Base-by-base conservation (phyloP, 2,329 filamentous ascomycete genomes). In the Fusarium buharicum region DNA sequence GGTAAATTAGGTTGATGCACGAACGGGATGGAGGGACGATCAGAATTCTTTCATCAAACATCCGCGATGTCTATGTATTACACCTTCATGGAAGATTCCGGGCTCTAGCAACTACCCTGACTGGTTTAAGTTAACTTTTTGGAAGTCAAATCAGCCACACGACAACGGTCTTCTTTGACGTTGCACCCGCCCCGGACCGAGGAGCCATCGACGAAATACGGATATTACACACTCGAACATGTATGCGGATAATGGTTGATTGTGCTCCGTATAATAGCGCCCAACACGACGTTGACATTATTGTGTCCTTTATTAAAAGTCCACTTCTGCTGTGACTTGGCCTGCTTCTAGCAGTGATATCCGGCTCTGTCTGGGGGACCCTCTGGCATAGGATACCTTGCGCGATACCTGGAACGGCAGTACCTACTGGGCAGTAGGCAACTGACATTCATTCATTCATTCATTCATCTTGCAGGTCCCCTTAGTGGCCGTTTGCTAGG, bases 401-500 rank as follows among this genome's bases (percentile, higher is more conserved):
- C 24, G 18, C 45, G 58, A 57, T 66, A 68, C 68, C 55, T 67
- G 40, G 44, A 37, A 48, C 55, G 45, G 47, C 52, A 46, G 66
- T 67, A 62, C 52, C 49, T 67, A 62, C 52, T 49, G 39, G 52
- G n/a, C 12, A 33, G 6, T 14, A 13, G 14, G 5, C 31, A 39
- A 39, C 49, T 60, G 55, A 34, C 55, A 60, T 40, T 22, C 51
- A 64, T 60, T 48, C 55, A 59, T n/a, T n/a, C 55, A 60, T 40
- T 22, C 51, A 64, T 54, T 30, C 51, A 64, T 61, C 54, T 61
- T 52, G 31, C 44, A 49, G 38, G 40, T 46, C 51, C 33, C 52
- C 59, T 55, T 70, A 70, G 68, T 51, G 65, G 64, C 68, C 68
- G 68, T 70, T 70, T 62, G 52, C 59, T 47, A 39, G 64, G 60